A percentile compares a stretch with the other conserved stretches of the same genome.
Evolutionary conservation across 257 asterid genomes (phyloP).

Genomic region (Ophiorrhiza pumila): DNA sequence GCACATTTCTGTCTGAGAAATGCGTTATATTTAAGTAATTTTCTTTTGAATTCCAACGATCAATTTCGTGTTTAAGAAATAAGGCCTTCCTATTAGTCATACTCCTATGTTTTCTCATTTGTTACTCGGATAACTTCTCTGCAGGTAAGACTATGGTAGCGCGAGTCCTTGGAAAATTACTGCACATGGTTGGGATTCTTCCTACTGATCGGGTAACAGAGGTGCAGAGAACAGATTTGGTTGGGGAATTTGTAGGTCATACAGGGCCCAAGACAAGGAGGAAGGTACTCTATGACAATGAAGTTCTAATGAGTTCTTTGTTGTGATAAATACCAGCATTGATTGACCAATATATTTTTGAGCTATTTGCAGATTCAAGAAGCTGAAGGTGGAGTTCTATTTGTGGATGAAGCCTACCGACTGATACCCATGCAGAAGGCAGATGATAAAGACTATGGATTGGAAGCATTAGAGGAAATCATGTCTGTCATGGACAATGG

Average conservation of each 20-base stretch:
- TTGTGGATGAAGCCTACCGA: constrained; percentile 95
- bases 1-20: neutral
- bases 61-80: neutral
- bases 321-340: neutral
- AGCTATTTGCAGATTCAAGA: constrained; percentile 57
- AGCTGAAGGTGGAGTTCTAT: constrained; percentile 92
- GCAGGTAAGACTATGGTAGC: constrained; percentile 92
- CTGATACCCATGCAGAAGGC: constrained; percentile 79
- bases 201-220: constrained; percentile 77
- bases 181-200: constrained; percentile 82
- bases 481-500: constrained; percentile 97
- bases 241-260: constrained; percentile 82
- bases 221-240: constrained; percentile 92
- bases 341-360: neutral
- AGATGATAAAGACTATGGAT: constrained; percentile 74
- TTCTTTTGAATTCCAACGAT: neutral
- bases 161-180: constrained; percentile 75
- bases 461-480: constrained; percentile 91
- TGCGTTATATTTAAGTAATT: neutral
- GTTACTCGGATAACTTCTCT: constrained; percentile 12
- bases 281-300: constrained; percentile 40
- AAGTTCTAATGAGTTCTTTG: neutral
- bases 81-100: neutral
- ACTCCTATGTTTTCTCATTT: neutral
- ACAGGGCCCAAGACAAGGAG: constrained; percentile 82